Conservation (phyloP, 2,329 filamentous ascomycete species). For the Elsinoe fawcettii region DNA sequence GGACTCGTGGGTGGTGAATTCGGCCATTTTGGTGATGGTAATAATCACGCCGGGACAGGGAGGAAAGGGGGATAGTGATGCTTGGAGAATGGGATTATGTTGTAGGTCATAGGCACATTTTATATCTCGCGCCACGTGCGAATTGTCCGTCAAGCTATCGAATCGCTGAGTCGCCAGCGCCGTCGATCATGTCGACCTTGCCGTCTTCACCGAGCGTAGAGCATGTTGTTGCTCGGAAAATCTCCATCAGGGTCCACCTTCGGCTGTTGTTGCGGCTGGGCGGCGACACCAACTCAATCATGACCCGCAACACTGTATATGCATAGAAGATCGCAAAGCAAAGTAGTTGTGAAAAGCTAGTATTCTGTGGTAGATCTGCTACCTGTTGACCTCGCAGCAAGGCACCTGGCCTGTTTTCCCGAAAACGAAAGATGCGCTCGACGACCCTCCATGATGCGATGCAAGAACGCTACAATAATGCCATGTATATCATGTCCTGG, state of each 20-base stretch:
- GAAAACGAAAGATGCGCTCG: not conserved
- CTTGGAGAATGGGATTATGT: not conserved
- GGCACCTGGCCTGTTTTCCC: not conserved
- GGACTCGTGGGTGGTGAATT: not conserved
- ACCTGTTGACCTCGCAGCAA: not conserved
- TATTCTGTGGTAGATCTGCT: not conserved
- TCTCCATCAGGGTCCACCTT: constrained; percentile 6
- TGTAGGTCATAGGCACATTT: not conserved
- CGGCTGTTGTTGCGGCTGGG: constrained; percentile 13
- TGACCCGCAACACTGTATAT: not conserved
- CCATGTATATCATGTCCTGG: constrained; percentile 13
- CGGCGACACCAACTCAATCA: not conserved
- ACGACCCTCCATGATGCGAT: constrained; percentile 16
- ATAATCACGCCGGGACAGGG: not conserved
- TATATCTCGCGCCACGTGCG: not conserved
- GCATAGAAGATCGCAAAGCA: not conserved
- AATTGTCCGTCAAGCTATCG: not conserved
- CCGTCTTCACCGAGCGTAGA: not conserved
- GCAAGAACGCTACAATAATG: constrained; percentile 14
- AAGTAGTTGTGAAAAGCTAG: not conserved
- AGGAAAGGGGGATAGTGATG: not conserved
- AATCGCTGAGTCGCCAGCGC: constrained; percentile 1
- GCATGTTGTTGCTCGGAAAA: constrained; percentile 9
- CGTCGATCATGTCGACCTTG: constrained; percentile 5
- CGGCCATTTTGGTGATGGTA: not conserved